These are phyloP conservation scores for Penicillium freii DNA, from an alignment of 2,329 filamentous ascomycete species.

Conservation along the genomic window DNA sequence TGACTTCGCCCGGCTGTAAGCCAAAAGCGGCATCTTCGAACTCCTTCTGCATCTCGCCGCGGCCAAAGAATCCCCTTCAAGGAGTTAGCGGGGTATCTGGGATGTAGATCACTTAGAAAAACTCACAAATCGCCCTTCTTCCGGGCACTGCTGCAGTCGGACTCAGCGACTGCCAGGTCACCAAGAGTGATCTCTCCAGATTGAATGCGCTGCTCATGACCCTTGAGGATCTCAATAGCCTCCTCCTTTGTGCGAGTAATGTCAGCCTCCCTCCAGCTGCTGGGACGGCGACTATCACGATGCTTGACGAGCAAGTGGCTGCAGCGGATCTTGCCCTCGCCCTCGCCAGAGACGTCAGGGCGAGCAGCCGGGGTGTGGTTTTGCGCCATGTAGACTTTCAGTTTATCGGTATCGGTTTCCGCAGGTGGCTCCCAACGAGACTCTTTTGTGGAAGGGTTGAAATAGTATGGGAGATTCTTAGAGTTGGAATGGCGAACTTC, in stretches of 20 bases:
- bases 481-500: conserved; percentile 97
- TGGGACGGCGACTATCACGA: conserved; percentile 78
- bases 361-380: conserved; percentile 62
- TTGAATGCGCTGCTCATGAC: conserved; percentile 73
- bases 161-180: conserved; percentile 82
- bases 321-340: conserved; percentile 83
- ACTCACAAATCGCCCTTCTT: conserved; percentile 85
- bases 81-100: neutral
- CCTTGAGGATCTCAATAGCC: conserved; percentile 72
- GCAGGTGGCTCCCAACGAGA: conserved; percentile 93
- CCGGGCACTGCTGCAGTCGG: conserved; percentile 90
- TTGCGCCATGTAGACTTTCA: conserved; percentile 90
- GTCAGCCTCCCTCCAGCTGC: conserved; percentile 86
- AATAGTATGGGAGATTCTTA: conserved; percentile 98
- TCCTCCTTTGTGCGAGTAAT: conserved; percentile 90
- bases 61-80: conserved; percentile 79
- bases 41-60: conserved; percentile 96
- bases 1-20: conserved; percentile 83
- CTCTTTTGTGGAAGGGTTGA: conserved; percentile 80
- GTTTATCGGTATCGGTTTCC: conserved; percentile 83
- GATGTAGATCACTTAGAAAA: neutral
- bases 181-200: conserved; percentile 67
- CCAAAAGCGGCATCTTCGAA: conserved; percentile 95
- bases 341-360: conserved; percentile 39
- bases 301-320: conserved; percentile 96